These are phyloP conservation scores for Cystobasidium pallidum DNA, from an alignment of 1,284 basidiomycete species.

Conservation along the genomic window DNA sequence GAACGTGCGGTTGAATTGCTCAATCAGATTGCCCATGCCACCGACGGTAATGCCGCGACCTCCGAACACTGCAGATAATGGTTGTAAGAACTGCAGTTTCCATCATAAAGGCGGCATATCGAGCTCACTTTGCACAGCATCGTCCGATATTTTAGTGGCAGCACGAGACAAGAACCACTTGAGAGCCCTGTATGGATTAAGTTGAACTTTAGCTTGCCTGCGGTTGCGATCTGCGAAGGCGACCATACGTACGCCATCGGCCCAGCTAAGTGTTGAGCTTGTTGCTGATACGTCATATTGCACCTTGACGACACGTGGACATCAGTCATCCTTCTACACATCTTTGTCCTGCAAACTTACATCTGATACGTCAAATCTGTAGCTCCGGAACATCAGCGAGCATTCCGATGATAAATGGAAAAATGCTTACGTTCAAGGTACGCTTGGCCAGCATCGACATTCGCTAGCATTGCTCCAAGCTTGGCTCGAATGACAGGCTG, in stretches of 20 bases:
- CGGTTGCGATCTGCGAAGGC: neutral
- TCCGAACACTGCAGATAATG: slow-evolving; percentile 64
- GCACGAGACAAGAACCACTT: slow-evolving; percentile 72
- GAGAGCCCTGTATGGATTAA: slow-evolving; percentile 55
- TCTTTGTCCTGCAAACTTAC: neutral
- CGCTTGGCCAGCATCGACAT: slow-evolving; percentile 45
- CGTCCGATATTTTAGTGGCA: slow-evolving; percentile 73
- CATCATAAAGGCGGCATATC: neutral
- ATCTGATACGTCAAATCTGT: slow-evolving; percentile 32
- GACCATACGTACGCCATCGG: slow-evolving; percentile 64
- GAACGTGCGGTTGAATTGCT: slow-evolving; percentile 57
- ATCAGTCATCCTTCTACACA: neutral
- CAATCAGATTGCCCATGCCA: slow-evolving; percentile 71
- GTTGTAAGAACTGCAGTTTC: too few species aligned
- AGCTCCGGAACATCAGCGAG: neutral
- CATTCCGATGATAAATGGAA: neutral
- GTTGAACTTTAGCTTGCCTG: neutral
- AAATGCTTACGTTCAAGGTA: slow-evolving; percentile 17
- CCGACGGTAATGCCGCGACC: slow-evolving; percentile 75
- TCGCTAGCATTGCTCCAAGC: slow-evolving; percentile 51
- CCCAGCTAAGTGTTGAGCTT: slow-evolving; percentile 62
- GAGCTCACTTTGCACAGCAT: slow-evolving; percentile 69
- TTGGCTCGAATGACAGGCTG: slow-evolving; percentile 57
- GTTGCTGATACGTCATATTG: slow-evolving; percentile 68
- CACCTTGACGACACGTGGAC: neutral